Conservation (phyloP, 345 rosid species). For the Eucalyptus rudis region DNA sequence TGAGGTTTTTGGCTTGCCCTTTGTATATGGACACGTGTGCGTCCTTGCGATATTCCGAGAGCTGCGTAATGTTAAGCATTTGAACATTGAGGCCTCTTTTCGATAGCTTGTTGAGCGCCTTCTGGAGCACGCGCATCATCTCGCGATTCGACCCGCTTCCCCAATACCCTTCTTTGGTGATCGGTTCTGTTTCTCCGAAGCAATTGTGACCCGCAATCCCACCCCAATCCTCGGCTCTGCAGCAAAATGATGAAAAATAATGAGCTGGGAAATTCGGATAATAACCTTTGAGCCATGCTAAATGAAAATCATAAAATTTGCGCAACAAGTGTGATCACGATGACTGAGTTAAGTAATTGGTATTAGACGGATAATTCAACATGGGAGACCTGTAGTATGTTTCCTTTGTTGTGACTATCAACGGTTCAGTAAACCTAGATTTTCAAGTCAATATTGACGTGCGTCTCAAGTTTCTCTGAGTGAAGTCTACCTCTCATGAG, state of each 20-base stretch:
- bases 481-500: slow-evolving; percentile 55
- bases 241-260: neutral
- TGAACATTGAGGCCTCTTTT: slow-evolving; percentile 35
- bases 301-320: neutral
- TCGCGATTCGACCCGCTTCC: slow-evolving; percentile 34
- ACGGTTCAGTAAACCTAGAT: neutral
- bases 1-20: slow-evolving; percentile 48
- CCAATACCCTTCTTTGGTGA: slow-evolving; percentile 31
- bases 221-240: slow-evolving; percentile 75
- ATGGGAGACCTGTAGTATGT: neutral
- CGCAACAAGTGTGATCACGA: neutral
- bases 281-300: neutral
- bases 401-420: neutral
- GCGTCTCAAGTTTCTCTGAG: neutral
- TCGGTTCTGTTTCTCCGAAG: slow-evolving; percentile 39
- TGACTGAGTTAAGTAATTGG: neutral
- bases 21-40: slow-evolving; percentile 60
- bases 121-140: slow-evolving; percentile 44
- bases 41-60: slow-evolving; percentile 76
- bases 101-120: slow-evolving; percentile 15
- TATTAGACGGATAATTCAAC: neutral
- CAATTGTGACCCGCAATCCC: slow-evolving; percentile 39
- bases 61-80: slow-evolving; percentile 65
- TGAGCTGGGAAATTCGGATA: neutral
- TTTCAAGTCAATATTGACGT: neutral